These are phyloP conservation scores for Debaryomycetaceae sp. DNA, from an alignment of 1,139 yeast species.

Conservation along the genomic window DNA sequence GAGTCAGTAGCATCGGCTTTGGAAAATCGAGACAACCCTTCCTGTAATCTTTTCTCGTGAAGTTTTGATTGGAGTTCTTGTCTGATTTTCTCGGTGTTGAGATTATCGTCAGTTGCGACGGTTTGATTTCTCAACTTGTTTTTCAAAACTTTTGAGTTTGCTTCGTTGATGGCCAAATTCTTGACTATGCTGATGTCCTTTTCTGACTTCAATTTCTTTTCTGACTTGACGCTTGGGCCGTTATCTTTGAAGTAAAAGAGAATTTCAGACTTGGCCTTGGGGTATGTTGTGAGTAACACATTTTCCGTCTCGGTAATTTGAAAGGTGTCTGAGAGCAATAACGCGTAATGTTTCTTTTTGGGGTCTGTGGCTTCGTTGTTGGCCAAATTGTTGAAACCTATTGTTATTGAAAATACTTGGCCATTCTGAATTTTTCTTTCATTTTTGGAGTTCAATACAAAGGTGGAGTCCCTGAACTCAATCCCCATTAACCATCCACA, in stretches of 20 bases:
- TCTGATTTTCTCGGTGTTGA: constrained; percentile 73
- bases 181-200: constrained; percentile 32
- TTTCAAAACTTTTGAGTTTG: constrained; percentile 62
- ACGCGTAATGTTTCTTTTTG: constrained; percentile 55
- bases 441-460: constrained; percentile 71
- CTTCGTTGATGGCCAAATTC: constrained; percentile 27
- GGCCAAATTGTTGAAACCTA: constrained; percentile 69
- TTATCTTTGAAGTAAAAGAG: constrained; percentile 86
- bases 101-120: constrained; percentile 64
- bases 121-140: constrained; percentile 77
- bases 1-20: constrained; percentile 70
- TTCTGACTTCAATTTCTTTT: constrained; percentile 29
- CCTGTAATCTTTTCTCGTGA: constrained; percentile 82
- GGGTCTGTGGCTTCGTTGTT: constrained; percentile 46
- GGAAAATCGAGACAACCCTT: constrained; percentile 75
- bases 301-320: constrained; percentile 64
- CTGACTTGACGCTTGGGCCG: constrained; percentile 19
- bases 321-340: constrained; percentile 81
- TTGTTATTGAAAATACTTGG: constrained; percentile 69
- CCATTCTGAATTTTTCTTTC: constrained; percentile 68
- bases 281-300: constrained; percentile 66
- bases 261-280: constrained; percentile 69
- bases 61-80: constrained; percentile 79
- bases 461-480: constrained; percentile 80
- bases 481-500: constrained; percentile 90